Evolutionary conservation across 768 basidiomycete genomes (phyloP).

Genomic region (Psilocybe cubensis): DNA sequence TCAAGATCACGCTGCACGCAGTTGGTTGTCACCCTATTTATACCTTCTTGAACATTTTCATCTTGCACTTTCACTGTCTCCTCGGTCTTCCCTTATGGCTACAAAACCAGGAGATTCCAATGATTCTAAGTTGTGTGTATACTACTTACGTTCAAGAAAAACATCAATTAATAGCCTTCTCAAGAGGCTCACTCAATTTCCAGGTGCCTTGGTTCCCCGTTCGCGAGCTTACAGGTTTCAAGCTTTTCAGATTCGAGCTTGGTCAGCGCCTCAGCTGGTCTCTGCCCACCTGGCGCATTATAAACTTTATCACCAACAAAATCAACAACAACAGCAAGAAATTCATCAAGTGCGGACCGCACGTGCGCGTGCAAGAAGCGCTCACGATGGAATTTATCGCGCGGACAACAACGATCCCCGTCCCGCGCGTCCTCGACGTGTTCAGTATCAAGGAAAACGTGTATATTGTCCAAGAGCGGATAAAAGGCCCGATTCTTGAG

Average conservation of each 20-base stretch:
- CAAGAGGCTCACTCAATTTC: no score
- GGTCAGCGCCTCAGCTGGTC: neutral
- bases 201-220: no score
- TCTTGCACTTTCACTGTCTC: no score
- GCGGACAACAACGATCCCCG: constrained; percentile 15
- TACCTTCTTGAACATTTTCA: no score
- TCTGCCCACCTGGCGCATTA: neutral
- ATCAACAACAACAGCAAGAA: neutral
- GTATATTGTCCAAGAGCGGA: constrained; percentile 18
- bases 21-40: no score
- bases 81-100: no score
- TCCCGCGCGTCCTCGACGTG: constrained; percentile 17
- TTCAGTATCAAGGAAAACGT: constrained; percentile 10
- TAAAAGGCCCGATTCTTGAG: constrained; percentile 14
- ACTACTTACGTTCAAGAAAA: no score
- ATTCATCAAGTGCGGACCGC: constrained; percentile 1
- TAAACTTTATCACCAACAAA: neutral
- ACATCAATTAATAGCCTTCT: no score
- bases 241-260: neutral
- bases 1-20: no score
- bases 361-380: constrained; percentile 14
- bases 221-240: neutral
- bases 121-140: no score
- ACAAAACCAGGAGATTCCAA: no score
- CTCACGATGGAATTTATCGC: constrained; percentile 15